phyloP scores from a whole-genome alignment of 805 yeast genomes.

The Kodamaea kaohsiungensis region DNA sequence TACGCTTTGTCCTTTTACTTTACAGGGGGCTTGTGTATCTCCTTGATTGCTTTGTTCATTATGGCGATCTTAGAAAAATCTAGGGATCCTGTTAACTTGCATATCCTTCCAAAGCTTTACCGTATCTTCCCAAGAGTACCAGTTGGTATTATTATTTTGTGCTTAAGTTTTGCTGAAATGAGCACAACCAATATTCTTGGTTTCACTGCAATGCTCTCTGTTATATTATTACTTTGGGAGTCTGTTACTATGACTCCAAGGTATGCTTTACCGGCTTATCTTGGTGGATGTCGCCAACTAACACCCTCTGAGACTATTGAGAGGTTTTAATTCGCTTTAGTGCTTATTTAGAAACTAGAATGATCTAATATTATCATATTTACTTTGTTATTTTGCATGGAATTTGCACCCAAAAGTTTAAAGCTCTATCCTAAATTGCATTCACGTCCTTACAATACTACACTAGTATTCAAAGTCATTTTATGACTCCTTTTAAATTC shows the following conservation, averaged over 20 bases:
- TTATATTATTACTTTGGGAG: conserved; percentile 39
- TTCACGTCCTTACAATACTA: too few relatives aligned
- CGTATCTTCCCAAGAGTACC: conserved; percentile 46
- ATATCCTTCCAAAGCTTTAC: conserved; percentile 32
- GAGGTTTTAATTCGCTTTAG: background rate
- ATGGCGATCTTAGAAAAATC: conserved; percentile 49
- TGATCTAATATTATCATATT: too few relatives aligned
- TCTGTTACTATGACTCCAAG: conserved; percentile 30
- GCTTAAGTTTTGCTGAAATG: conserved; percentile 46
- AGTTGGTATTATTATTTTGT: conserved; percentile 37
- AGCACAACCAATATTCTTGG: conserved; percentile 35
- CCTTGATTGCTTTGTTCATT: conserved; percentile 38
- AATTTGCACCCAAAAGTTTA: too few relatives aligned
- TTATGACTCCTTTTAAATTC: too few relatives aligned
- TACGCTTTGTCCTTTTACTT: conserved; percentile 50
- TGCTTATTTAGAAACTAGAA: too few relatives aligned
- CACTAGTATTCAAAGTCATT: too few relatives aligned
- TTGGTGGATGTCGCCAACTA: background rate
- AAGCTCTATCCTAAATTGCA: too few relatives aligned
- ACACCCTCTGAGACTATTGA: background rate
- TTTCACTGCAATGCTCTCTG: conserved; percentile 36
- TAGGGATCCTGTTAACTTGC: conserved; percentile 37
- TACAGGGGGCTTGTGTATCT: conserved; percentile 53
- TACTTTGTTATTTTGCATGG: too few relatives aligned
- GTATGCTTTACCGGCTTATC: background rate